Base-by-base conservation (phyloP, 768 basidiomycete species). In the Inosperma sp. region DNA sequence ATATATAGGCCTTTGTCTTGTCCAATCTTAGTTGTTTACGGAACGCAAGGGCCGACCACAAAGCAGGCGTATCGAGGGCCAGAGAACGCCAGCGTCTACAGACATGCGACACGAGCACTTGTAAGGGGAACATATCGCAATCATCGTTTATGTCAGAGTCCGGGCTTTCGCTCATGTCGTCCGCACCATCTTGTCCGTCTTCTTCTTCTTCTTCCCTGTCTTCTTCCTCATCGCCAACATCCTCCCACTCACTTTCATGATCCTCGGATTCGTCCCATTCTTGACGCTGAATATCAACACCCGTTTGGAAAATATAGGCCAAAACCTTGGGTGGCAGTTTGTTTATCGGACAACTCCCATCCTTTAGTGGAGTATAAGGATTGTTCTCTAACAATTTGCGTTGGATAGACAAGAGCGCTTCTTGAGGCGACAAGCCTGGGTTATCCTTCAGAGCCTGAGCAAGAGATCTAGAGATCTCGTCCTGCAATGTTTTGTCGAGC, bases 71-170 rank as follows among this genome's bases (percentile, higher is more conserved):
- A 23, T 74, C 72, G 26, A 84, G 45, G 2, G 81, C 76, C 14
- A 73, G 63, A 17, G 65, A 66, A 45, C 82, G 79, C 83, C 83
- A 85, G 51, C 74, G 77, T 21, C 58, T 65, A 62, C 83, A 84
- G 8, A 84, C 76, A 57, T 82, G 83, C 16, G 82, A 83, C 14
- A 76, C 80, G 56, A 82, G 67, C 19, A 81, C 65, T 54, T 77
- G 73, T 59, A 82, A 83, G 2, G 68, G 66, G 5, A 66, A 48
- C 10, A 37, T 36, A 4, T 12, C 17, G 14, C 59, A 60, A 3
- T 60, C 49, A 16, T 29, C 27, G 9, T 14, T 17, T 4, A 35
- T 3, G 34, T 13, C 34, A 12, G 17, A 3, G 12, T 5, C 17
- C 17, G 16, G 25, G 13, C 4, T n/a, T n/a, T n/a, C n/a, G n/a